Evolutionary conservation across 805 yeast genomes (phyloP).

Genomic region (Metschnikowia dekortorum): DNA sequence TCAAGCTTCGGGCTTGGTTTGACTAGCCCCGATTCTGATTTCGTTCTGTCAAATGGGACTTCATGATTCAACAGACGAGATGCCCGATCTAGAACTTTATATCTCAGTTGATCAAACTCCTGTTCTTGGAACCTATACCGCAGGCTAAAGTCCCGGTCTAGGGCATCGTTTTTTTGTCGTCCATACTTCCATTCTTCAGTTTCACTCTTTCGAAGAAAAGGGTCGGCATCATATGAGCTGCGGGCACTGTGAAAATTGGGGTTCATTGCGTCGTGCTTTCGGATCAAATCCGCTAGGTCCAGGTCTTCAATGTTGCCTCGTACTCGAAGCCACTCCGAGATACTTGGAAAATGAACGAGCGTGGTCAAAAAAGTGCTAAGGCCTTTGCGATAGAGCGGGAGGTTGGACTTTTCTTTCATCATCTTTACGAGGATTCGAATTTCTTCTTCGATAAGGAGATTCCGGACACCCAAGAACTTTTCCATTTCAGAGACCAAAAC

Average conservation of each 20-base stretch:
- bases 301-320: not conserved
- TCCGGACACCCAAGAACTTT: constrained; percentile 6
- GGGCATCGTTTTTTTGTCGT: not conserved
- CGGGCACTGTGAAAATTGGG: not conserved
- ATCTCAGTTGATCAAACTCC: not conserved
- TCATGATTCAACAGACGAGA: not conserved
- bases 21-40: not conserved
- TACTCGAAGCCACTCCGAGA: constrained; percentile 6
- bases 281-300: not conserved
- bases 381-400: constrained; percentile 11
- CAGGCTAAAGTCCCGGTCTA: not conserved
- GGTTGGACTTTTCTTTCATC: constrained; percentile 8
- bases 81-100: not conserved
- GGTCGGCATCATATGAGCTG: too few relatives aligned
- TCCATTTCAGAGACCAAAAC: constrained; percentile 11
- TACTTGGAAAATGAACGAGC: constrained; percentile 9
- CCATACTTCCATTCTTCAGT: too few relatives aligned
- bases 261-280: not conserved
- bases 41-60: not conserved
- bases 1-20: not conserved
- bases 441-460: constrained; percentile 10
- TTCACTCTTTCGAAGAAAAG: too few relatives aligned
- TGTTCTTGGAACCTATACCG: not conserved
- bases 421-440: constrained; percentile 7
- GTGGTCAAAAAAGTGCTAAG: constrained; percentile 13